phyloP scores from a whole-genome alignment of 163 green algal genomes.

The Chloromonas sp. region DNA sequence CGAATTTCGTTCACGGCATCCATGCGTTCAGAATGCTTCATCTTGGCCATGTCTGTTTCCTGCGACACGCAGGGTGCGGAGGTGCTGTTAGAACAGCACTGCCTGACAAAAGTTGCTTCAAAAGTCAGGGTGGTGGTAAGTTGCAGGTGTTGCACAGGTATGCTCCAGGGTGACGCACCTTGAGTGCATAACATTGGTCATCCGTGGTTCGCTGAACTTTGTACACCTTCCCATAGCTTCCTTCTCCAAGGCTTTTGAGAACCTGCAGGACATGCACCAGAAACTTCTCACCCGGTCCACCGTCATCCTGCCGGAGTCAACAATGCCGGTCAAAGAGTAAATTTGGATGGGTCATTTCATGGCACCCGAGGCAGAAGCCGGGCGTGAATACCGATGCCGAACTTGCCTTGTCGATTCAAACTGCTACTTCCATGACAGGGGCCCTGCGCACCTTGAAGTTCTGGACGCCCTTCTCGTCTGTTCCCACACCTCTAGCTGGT shows the following conservation, averaged over 20 bases:
- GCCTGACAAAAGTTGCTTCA: too few relatives aligned
- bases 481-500: too few relatives aligned
- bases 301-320: too few relatives aligned
- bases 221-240: slow-evolving; percentile 78
- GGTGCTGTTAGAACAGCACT: too few relatives aligned
- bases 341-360: too few relatives aligned
- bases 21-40: slow-evolving; percentile 48
- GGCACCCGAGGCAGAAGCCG: too few relatives aligned
- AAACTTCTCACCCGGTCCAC: too few relatives aligned
- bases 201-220: slow-evolving; percentile 70
- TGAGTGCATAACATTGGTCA: slow-evolving; percentile 73
- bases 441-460: neutral
- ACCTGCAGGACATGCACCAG: slow-evolving; percentile 39
- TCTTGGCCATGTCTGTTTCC: slow-evolving; percentile 63
- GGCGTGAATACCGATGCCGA: too few relatives aligned
- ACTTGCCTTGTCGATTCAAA: neutral
- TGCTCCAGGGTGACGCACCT: slow-evolving; percentile 26
- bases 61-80: neutral
- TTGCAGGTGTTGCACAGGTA: neutral
- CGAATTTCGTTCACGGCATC: slow-evolving; percentile 75
- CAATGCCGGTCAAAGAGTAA: too few relatives aligned
- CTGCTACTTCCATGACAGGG: too few relatives aligned
- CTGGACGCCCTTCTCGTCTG: neutral
- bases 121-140: neutral
- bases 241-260: slow-evolving; percentile 76